A percentile compares a stretch with the other conserved stretches of the same genome.
Conservation (phyloP, 2,329 filamentous ascomycete genomes). For the Fusarium solani-melongenae region DNA sequence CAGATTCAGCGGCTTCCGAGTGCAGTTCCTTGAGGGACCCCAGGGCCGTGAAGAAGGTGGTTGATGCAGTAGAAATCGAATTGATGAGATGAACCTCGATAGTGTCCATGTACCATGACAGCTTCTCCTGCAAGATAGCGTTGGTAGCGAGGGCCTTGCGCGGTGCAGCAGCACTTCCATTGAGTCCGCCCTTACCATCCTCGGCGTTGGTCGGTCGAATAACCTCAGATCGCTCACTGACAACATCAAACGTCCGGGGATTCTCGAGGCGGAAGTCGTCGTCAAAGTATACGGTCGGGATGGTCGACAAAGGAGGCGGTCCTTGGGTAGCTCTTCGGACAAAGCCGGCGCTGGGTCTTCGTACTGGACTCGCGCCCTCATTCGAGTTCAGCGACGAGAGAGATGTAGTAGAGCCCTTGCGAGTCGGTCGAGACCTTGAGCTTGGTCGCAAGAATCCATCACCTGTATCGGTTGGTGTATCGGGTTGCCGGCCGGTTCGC, state of each 20-base stretch:
- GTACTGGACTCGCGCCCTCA: slow-evolving; percentile 55
- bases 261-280: slow-evolving; percentile 96
- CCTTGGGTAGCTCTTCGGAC: slow-evolving; percentile 73
- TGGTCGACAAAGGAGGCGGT: slow-evolving; percentile 88
- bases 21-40: slow-evolving; percentile 92
- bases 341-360: slow-evolving; percentile 60
- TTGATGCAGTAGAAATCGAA: slow-evolving; percentile 94
- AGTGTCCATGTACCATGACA: slow-evolving; percentile 99
- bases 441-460: slow-evolving; percentile 62
- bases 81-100: slow-evolving; percentile 97
- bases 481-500: slow-evolving; percentile 51
- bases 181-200: slow-evolving; percentile 65
- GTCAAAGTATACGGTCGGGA: slow-evolving; percentile 93
- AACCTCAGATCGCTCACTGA: slow-evolving; percentile 96
- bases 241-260: slow-evolving; percentile 93
- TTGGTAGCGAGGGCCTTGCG: slow-evolving; percentile 94
- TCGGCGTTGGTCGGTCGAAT: slow-evolving; percentile 73
- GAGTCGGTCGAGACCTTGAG: slow-evolving; percentile 38
- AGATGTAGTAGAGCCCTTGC: slow-evolving; percentile 56
- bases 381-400: slow-evolving; percentile 62
- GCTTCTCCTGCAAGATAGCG: slow-evolving; percentile 95
- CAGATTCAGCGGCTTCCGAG: slow-evolving; percentile 90
- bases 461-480: slow-evolving; percentile 53
- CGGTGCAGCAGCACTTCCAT: slow-evolving; percentile 67
- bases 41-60: slow-evolving; percentile 94